Evolutionary conservation across 1,284 basidiomycete species (phyloP).

Genomic region (Ganoderma multipileum): DNA sequence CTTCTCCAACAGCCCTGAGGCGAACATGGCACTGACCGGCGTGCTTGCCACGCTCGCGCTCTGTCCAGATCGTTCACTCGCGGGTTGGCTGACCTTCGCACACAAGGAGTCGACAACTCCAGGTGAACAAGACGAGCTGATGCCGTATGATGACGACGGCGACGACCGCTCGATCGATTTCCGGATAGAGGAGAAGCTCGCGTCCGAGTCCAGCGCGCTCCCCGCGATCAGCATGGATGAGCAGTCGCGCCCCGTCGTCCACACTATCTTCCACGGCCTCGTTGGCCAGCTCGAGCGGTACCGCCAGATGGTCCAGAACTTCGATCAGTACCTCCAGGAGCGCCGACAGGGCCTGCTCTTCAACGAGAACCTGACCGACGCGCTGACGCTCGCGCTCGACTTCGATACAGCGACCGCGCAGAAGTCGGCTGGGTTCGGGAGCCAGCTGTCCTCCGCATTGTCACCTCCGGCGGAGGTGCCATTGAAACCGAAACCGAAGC

Average conservation of each 20-base stretch:
- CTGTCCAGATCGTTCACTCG: slow-evolving; percentile 85
- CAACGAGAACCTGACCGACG: slow-evolving; percentile 92
- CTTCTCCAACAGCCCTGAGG: slow-evolving; percentile 86
- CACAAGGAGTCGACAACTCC: slow-evolving; percentile 43
- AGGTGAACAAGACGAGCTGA: slow-evolving; percentile 27
- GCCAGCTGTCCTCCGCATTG: slow-evolving; percentile 15
- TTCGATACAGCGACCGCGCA: slow-evolving; percentile 41
- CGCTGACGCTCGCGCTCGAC: slow-evolving; percentile 78
- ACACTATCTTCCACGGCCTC: slow-evolving; percentile 80
- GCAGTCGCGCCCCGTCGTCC: slow-evolving; percentile 76
- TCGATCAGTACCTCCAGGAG: slow-evolving; percentile 87
- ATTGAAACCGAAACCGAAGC: slow-evolving; percentile 55
- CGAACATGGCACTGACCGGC: slow-evolving; percentile 90
- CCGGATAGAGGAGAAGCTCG: slow-evolving; percentile 68
- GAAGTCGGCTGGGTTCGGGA: slow-evolving; percentile 22
- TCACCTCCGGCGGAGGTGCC: slow-evolving; percentile 33
- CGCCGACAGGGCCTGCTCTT: slow-evolving; percentile 90
- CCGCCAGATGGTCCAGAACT: slow-evolving; percentile 75
- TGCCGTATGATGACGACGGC: slow-evolving; percentile 53
- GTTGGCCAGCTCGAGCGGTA: slow-evolving; percentile 84
- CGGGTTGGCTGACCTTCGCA: slow-evolving; percentile 87
- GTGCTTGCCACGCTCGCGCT: slow-evolving; percentile 79
- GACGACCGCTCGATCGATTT: slow-evolving; percentile 85
- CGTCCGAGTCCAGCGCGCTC: slow-evolving; percentile 60
- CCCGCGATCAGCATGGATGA: slow-evolving; percentile 75